phyloP scores from a whole-genome alignment of 768 basidiomycete genomes.

The Coprinopsis strossmayeri region DNA sequence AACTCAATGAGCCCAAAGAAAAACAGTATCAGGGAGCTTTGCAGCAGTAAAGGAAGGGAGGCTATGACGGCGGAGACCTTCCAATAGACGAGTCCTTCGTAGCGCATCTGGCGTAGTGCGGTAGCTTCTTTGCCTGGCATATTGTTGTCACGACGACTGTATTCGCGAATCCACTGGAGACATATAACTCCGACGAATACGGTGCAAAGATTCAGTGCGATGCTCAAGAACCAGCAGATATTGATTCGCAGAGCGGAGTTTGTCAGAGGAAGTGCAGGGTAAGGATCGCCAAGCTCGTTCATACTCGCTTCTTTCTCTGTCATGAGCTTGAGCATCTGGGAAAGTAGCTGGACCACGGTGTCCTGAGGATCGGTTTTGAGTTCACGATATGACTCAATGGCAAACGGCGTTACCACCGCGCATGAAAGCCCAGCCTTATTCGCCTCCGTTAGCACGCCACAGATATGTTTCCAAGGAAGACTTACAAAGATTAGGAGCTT shows the following conservation, averaged over 20 bases:
- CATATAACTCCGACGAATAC: conserved; percentile 17
- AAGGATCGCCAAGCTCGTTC: neutral
- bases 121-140: conserved; percentile 14
- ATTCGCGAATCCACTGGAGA: conserved; percentile 21
- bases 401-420: conserved; percentile 4
- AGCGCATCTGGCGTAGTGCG: conserved; percentile 21
- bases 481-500: conserved; percentile 3
- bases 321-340: neutral
- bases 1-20: conserved; percentile 22
- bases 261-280: neutral
- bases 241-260: conserved; percentile 11
- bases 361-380: neutral
- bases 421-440: conserved; percentile 3
- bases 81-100: conserved; percentile 23
- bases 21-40: conserved; percentile 24
- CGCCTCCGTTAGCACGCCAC: too few species aligned
- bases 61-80: conserved; percentile 21
- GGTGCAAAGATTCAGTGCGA: conserved; percentile 15
- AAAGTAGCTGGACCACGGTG: neutral
- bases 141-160: conserved; percentile 12
- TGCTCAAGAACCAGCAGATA: conserved; percentile 17
- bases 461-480: neutral
- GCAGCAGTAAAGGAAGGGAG: conserved; percentile 22
- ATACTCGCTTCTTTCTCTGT: neutral
- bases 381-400: conserved; percentile 2